phyloP scores from a whole-genome alignment of 148 eudicot species.

The Chenopodium album region DNA sequence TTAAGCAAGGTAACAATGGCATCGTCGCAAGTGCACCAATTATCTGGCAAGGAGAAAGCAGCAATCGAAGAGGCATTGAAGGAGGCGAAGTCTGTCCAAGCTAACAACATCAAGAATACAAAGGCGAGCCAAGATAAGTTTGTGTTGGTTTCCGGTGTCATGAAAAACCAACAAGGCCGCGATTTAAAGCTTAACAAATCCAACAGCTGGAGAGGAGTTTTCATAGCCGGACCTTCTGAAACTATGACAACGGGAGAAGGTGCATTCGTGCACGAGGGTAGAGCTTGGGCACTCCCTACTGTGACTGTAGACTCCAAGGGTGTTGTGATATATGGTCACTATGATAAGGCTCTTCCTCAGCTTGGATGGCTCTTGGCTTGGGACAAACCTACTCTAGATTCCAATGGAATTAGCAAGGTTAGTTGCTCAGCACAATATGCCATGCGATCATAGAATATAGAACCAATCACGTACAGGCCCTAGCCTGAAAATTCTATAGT shows the following conservation, averaged over 20 bases:
- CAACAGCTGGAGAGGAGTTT: neutral
- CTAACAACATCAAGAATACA: neutral
- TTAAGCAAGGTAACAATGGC: neutral
- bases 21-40: neutral
- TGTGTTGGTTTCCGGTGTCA: neutral
- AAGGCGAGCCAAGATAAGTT: neutral
- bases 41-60: neutral
- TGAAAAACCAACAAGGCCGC: neutral
- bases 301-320: neutral
- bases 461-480: no score
- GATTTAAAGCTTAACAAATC: neutral
- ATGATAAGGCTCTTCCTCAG: neutral
- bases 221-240: neutral
- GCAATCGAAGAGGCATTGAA: neutral
- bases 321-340: neutral
- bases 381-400: neutral
- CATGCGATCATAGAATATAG: no score
- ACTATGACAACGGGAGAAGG: neutral
- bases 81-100: neutral
- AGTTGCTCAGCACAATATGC: no score
- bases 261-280: neutral
- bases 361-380: slow-evolving; percentile 11
- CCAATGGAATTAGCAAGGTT: no score
- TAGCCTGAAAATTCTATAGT: no score
- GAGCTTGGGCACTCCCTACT: neutral